These are phyloP conservation scores for Cyanidioschyzon merolae DNA, from an alignment of 23 red algal species.

Conservation along the genomic window DNA sequence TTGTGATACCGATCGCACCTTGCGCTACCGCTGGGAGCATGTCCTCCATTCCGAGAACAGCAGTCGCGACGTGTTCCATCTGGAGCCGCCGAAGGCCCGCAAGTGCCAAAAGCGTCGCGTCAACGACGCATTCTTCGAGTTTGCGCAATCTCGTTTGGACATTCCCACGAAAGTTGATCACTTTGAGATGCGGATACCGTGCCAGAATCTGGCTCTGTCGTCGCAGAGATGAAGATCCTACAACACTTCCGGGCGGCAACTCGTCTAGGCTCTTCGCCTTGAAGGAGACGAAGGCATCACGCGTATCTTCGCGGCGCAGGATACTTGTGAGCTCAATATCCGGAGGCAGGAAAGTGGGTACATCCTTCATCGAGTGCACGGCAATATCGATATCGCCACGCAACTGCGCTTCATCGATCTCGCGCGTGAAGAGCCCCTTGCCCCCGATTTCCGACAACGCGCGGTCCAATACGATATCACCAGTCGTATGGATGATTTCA, in stretches of 20 bases:
- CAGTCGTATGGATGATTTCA: slow-evolving; percentile 83
- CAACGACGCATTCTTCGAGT: slow-evolving; percentile 65
- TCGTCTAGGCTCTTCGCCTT: slow-evolving; percentile 47
- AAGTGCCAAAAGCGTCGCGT: slow-evolving; percentile 86
- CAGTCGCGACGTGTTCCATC: slow-evolving; percentile 59
- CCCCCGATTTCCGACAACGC: slow-evolving; percentile 91
- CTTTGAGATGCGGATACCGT: slow-evolving; percentile 73
- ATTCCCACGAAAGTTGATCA: slow-evolving; percentile 97
- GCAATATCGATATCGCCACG: slow-evolving; percentile 95
- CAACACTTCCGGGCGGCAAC: slow-evolving; percentile 71
- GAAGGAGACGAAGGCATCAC: slow-evolving; percentile 88
- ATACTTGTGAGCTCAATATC: slow-evolving; percentile 80
- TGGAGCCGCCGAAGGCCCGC: slow-evolving; percentile 83
- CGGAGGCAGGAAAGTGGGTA: slow-evolving; percentile 85
- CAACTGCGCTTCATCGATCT: slow-evolving; percentile 94
- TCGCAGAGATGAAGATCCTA: slow-evolving; percentile 79
- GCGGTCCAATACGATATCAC: slow-evolving; percentile 95
- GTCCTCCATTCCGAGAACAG: slow-evolving; percentile 65
- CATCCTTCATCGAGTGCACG: slow-evolving; percentile 99
- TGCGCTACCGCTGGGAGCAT: slow-evolving; percentile 98
- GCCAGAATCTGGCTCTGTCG: slow-evolving; percentile 92
- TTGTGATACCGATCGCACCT: slow-evolving; percentile 97
- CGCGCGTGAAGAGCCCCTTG: slow-evolving; percentile 95
- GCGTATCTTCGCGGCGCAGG: slow-evolving; percentile 86
- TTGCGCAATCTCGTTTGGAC: slow-evolving; percentile 91